phyloP scores from a whole-genome alignment of 1,284 basidiomycete species.

The Fomitopsis betulina region DNA sequence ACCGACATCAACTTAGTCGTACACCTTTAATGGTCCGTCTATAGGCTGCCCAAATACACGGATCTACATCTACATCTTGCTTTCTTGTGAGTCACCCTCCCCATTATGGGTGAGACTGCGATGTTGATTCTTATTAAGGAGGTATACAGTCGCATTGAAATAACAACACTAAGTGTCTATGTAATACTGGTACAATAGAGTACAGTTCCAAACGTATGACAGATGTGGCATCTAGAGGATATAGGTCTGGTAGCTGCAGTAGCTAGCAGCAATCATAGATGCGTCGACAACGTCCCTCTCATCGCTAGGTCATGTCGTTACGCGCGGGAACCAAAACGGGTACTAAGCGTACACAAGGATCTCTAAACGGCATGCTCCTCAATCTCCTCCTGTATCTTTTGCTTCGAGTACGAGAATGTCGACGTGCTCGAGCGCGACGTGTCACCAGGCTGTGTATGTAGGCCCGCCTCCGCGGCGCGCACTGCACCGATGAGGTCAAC shows the following conservation, averaged over 20 bases:
- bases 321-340: neutral
- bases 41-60: too few relatives aligned
- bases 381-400: neutral
- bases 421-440: conserved; percentile 14
- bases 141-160: too few relatives aligned
- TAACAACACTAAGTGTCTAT: too few relatives aligned
- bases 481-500: conserved; percentile 76
- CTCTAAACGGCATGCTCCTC: neutral
- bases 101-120: too few relatives aligned
- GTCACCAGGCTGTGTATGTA: neutral
- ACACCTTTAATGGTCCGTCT: too few relatives aligned
- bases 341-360: neutral
- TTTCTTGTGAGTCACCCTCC: too few relatives aligned
- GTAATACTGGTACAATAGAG: neutral
- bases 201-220: neutral
- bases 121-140: too few relatives aligned
- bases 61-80: too few relatives aligned
- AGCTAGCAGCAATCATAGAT: neutral
- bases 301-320: neutral
- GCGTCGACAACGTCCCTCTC: neutral
- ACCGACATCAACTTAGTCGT: too few relatives aligned
- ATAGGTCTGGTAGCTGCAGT: neutral
- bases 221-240: neutral
- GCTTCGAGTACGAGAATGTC: conserved; percentile 6
- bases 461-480: conserved; percentile 53